phyloP scores from a whole-genome alignment of 169 alveolate genomes.

The Besnoitia besnoiti region DNA sequence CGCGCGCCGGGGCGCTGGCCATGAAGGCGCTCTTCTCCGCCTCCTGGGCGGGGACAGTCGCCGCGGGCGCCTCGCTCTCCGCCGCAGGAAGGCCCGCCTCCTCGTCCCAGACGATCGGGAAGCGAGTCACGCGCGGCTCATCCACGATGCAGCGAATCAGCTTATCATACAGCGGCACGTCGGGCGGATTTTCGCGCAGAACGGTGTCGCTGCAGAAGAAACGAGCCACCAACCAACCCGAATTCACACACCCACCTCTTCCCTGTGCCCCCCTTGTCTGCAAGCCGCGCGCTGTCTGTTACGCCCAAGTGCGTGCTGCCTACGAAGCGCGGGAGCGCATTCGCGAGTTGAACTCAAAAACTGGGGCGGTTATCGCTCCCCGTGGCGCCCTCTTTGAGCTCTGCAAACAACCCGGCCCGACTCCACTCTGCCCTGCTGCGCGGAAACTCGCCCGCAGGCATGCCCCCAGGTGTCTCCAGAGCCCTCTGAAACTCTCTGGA shows the following conservation, averaged over 20 bases:
- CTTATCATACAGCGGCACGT: conserved; percentile 87
- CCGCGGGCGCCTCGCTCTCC: neutral
- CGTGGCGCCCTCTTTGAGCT: too few relatives aligned
- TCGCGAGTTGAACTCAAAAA: too few relatives aligned
- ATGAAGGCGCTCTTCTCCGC: neutral
- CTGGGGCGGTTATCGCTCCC: too few relatives aligned
- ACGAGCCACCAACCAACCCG: neutral
- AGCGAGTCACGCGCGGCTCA: conserved; percentile 97
- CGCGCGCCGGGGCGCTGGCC: neutral
- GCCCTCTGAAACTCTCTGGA: neutral
- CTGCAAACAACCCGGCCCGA: too few relatives aligned
- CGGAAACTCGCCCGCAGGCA: too few relatives aligned
- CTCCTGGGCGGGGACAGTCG: neutral
- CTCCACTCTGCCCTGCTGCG: too few relatives aligned
- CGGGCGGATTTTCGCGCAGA: conserved; percentile 95
- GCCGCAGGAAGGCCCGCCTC: neutral
- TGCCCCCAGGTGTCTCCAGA: neutral
- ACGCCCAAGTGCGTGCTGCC: too few relatives aligned
- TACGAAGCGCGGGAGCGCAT: too few relatives aligned
- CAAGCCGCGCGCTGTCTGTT: too few relatives aligned
- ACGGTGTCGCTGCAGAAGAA: conserved; percentile 79
- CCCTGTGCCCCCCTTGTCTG: too few relatives aligned
- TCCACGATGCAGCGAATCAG: conserved; percentile 93
- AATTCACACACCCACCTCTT: too few relatives aligned
- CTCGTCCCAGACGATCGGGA: conserved; percentile 95